Base-by-base conservation (phyloP, 2,329 filamentous ascomycete genomes). In the Neonectria magnoliae region DNA sequence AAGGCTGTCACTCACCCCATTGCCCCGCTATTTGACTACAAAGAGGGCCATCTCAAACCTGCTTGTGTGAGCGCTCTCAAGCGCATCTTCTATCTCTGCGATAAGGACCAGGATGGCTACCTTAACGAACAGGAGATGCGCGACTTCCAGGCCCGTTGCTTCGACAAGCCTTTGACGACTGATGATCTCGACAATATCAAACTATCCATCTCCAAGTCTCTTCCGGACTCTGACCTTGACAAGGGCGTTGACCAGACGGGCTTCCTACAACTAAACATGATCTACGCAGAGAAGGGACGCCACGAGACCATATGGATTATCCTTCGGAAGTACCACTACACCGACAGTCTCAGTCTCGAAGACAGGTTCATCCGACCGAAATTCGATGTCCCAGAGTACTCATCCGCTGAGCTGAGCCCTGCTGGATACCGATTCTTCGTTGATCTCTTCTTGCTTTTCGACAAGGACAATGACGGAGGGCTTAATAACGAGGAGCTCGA, bases 301-400 rank as follows among this genome's bases (percentile, higher is more conserved):
- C 96, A 99, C 76, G 96, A 99, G 80, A 99, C 96, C 0, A 96
- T 98, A 47, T 99, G 96, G 96, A 94, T 97, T 66, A 98, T 99
- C 65, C 81, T 99, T 66, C 89, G 96, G 62, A 94, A 96, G 71
- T 97, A 97, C 73, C 93, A 97, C 74, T 98, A 99, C 75, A 98
- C 95, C 0, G 96, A 98, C 81, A 98, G 94, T 77, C 82, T 99
- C 51, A 97, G 93, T 67, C 82, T 99, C 42, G 93, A 95, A 74
- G 94, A 98, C 76, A 92, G 85, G 71, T 98, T 98, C 76, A 84
- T 99, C 25, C 93, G 94, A 72, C 96, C 96, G 16, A 97, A 93
- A 72, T 95, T 98, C 68, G 96, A 99, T 8, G 94, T 99, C 0
- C 93, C 96, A 0, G 92, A 95, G 62, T 95, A 92, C 75, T 91